Conservation (phyloP, 768 basidiomycete species). For the Ramaria sp. region DNA sequence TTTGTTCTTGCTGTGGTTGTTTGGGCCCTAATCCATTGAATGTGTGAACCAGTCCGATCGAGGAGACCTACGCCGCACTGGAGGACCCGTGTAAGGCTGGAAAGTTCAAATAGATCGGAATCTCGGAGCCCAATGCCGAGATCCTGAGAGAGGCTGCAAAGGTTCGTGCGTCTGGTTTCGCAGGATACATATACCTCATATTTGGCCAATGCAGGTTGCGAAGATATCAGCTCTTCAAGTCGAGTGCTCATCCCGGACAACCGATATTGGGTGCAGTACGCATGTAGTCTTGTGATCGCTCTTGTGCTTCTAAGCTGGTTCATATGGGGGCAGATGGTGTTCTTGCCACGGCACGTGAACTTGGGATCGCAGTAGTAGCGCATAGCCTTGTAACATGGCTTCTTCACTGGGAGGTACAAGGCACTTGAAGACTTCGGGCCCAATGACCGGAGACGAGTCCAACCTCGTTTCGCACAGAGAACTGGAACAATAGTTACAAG, state of each 20-base stretch:
- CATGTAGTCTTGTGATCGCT: not conserved
- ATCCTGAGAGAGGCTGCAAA: constrained; percentile 8
- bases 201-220: constrained; percentile 1
- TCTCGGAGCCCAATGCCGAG: constrained; percentile 16
- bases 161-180: not conserved
- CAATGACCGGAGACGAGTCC: constrained; percentile 24
- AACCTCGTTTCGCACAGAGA: constrained; percentile 1
- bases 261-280: constrained; percentile 8
- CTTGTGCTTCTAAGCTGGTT: not conserved
- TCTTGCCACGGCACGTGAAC: constrained; percentile 24
- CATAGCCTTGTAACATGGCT: constrained; percentile 27
- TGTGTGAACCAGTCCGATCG: not conserved
- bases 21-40: not conserved
- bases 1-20: not conserved
- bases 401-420: constrained; percentile 19
- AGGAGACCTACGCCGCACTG: constrained; percentile 6
- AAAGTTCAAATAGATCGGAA: constrained; percentile 27
- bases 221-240: constrained; percentile 9
- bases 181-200: not conserved
- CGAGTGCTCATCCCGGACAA: constrained; percentile 10
- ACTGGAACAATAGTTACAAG: not conserved
- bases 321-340: constrained; percentile 4
- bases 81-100: constrained; percentile 17
- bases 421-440: constrained; percentile 31
- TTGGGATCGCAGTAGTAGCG: constrained; percentile 30